Evolutionary conservation across 805 yeast genomes (phyloP).

Genomic region (Kockiozyma suomiensis): DNA sequence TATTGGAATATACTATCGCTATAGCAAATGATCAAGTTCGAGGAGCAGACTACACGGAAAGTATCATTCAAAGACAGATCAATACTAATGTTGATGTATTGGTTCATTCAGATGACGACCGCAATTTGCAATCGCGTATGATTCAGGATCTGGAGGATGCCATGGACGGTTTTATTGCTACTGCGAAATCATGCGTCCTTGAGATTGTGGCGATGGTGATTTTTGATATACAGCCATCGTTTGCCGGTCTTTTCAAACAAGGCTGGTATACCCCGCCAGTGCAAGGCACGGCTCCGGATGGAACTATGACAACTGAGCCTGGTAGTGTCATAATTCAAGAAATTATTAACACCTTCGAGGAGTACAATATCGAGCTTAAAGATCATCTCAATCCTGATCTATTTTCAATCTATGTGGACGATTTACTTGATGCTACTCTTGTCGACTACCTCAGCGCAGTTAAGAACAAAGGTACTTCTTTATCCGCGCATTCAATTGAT

Average conservation of each 20-base stretch:
- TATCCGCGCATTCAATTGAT: conserved; percentile 43
- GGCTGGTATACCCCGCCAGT: conserved; percentile 64
- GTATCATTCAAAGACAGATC: conserved; percentile 66
- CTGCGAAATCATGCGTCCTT: conserved; percentile 65
- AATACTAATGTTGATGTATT: conserved; percentile 45
- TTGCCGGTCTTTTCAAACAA: conserved; percentile 63
- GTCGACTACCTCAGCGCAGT: conserved; percentile 54
- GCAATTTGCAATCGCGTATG: conserved; percentile 21
- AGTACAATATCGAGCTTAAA: conserved; percentile 68
- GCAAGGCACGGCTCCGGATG: conserved; percentile 19
- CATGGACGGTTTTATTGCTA: conserved; percentile 77
- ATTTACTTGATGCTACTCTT: conserved; percentile 55
- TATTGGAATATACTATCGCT: conserved; percentile 78
- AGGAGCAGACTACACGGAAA: conserved; percentile 69
- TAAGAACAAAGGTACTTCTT: conserved; percentile 40
- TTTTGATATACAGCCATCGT: conserved; percentile 69
- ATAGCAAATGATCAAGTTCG: conserved; percentile 81
- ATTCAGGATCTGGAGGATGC: conserved; percentile 53
- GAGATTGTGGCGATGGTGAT: conserved; percentile 63
- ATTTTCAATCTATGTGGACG: conserved; percentile 57
- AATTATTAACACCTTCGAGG: conserved; percentile 71
- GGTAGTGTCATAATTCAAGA: conserved; percentile 49
- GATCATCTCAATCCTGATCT: conserved; percentile 55
- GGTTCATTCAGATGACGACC: conserved; percentile 27
- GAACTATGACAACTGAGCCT: conserved; percentile 10